Conservation (phyloP, 78 protist genomes). For the Dictyostelium intermedium region DNA sequence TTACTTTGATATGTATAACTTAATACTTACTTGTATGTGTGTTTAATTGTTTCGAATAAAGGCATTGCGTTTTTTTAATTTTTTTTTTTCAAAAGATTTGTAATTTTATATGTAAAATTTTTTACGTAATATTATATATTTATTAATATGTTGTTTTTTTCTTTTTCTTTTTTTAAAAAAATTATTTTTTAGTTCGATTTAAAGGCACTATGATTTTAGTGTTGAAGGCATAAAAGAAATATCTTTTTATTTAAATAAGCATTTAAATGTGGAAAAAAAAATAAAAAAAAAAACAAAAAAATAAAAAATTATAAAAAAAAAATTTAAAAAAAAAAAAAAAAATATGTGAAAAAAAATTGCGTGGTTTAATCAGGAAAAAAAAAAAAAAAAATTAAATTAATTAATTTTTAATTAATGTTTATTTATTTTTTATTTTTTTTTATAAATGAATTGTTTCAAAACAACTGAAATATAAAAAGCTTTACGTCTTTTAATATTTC, state of each 20-base stretch:
- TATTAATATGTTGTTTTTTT: neutral
- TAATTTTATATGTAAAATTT: neutral
- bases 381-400: neutral
- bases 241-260: neutral
- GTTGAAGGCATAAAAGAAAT: neutral
- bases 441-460: no score
- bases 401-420: neutral
- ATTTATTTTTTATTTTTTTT: no score
- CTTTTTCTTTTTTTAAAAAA: neutral
- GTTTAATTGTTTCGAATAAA: slow-evolving; percentile 59
- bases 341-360: neutral
- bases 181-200: neutral
- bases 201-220: neutral
- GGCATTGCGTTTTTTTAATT: slow-evolving; percentile 8
- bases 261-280: neutral
- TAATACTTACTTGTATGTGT: slow-evolving; percentile 66
- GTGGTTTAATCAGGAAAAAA: neutral
- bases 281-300: neutral
- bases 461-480: no score
- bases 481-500: no score
- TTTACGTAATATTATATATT: neutral
- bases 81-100: neutral
- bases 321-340: neutral
- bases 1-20: no score
- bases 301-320: neutral